phyloP scores from a whole-genome alignment of 805 yeast genomes.

The Lipomyces mesembrius region DNA sequence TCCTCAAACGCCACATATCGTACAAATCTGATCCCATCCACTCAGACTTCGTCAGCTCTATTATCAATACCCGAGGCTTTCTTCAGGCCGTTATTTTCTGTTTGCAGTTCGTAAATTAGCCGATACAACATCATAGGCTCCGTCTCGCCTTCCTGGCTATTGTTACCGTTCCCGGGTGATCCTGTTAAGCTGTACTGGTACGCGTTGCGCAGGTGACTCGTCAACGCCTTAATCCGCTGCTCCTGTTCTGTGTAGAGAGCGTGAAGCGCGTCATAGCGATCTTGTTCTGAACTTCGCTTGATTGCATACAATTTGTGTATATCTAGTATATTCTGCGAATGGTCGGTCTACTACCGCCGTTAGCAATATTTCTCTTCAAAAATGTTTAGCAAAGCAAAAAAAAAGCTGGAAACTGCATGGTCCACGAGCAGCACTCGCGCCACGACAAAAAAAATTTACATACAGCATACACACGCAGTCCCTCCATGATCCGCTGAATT shows the following conservation, averaged over 20 bases:
- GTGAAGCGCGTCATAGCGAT: constrained; percentile 19
- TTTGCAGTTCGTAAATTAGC: constrained; percentile 18
- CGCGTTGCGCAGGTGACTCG: constrained; percentile 23
- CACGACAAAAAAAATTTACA: background rate
- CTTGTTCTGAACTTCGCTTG: constrained; percentile 23
- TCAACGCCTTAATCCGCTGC: constrained; percentile 18
- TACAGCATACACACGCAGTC: constrained; percentile 28
- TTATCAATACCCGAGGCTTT: constrained; percentile 8
- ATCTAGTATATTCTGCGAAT: constrained; percentile 12
- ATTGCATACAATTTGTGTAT: constrained; percentile 23
- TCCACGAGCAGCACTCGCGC: background rate
- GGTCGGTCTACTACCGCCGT: background rate
- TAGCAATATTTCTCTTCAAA: background rate
- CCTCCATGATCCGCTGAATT: constrained; percentile 29
- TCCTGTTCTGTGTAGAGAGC: constrained; percentile 19
- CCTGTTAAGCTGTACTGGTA: constrained; percentile 8
- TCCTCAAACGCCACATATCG: background rate
- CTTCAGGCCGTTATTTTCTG: constrained; percentile 25
- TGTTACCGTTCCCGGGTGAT: constrained; percentile 3
- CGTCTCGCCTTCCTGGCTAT: background rate
- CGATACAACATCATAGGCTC: constrained; percentile 5
- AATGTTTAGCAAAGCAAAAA: background rate
- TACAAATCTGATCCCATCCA: background rate
- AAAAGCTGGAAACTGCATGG: background rate
- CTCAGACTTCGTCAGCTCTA: background rate